Evolutionary conservation across 768 basidiomycete genomes (phyloP), one percentile per base, ranked within the genome.

Genomic region (Pisolithus albus): DNA sequence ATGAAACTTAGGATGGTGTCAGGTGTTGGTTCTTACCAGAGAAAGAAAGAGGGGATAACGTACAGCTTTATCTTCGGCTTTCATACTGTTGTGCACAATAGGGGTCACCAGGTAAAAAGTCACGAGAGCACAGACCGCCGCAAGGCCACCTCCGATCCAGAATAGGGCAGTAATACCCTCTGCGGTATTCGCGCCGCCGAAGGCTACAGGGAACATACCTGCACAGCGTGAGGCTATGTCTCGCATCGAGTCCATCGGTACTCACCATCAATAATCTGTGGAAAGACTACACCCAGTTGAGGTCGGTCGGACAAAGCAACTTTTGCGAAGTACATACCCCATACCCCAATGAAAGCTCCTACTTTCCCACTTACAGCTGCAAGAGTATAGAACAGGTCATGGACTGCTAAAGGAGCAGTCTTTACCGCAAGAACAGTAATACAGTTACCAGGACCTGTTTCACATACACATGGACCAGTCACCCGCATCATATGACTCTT

Each of bases 111-210:
- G 83, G 67, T 88, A 66, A 57, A 83, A 75, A 0, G 84, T 83
- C 57, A 91, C 70, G 8, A 82, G 19, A 4, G 92, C 92, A 53
- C 87, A 88, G 48, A 92, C 56, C 42, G 95, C 57, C 4, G 91
- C 92, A 44, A 96, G 77, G 74, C 83, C 86, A 57, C 86, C 87
- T 18, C 77, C 90, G 56, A 92, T 65, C 86, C 84, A 91, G 78
- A 92, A 92, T 13, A 88, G 89, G n/a, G 89, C 89, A 0, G 91
- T 92, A 62, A 86, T 84, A 46, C 84, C 86, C 55, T 71, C 75
- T 37, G 68, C 63, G 23, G 78, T 68, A 7, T 47, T 57, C 1
- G 75, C 7, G 5, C 83, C 83, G 53, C 83, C 83, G 55, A 89
- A 89, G 21, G 76, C 85, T 81, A 53, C 56, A n/a, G 45, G 47